Conservation (phyloP, 129 eudicot genomes). For the Silybum marianum region DNA sequence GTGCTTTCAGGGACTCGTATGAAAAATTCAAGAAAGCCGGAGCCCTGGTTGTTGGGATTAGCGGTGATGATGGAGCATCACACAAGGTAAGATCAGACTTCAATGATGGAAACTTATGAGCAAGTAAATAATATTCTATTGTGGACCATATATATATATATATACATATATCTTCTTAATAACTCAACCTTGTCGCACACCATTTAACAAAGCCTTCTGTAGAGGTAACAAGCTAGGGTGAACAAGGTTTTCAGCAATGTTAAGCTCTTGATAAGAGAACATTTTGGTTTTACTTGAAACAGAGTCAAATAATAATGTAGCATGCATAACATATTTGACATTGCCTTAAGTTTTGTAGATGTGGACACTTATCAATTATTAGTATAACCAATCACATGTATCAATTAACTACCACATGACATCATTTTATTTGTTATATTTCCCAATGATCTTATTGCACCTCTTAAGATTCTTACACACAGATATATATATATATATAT, state of each 20-base stretch:
- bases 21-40: constrained; percentile 99
- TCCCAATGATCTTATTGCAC: background rate
- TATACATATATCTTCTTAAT: background rate
- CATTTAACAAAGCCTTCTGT: background rate
- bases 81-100: constrained; percentile 71
- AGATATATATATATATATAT: too few relatives aligned
- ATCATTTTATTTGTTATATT: background rate
- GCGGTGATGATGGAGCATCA: constrained; percentile 83
- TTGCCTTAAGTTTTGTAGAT: background rate
- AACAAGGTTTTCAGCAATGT: background rate
- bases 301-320: constrained; percentile 6
- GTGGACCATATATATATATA: background rate
- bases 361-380: background rate
- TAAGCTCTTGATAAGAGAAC: background rate
- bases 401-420: constrained; percentile 6
- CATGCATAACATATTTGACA: constrained; percentile 12
- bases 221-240: background rate
- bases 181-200: background rate
- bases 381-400: background rate
- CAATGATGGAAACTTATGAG: background rate
- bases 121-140: too few relatives aligned
- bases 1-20: constrained; percentile 97
- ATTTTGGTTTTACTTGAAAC: constrained; percentile 14
- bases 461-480: background rate
- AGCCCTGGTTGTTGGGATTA: constrained; percentile 93